Evolutionary conservation across 768 basidiomycete species (phyloP).

Genomic region (Lactifluus rugatus): DNA sequence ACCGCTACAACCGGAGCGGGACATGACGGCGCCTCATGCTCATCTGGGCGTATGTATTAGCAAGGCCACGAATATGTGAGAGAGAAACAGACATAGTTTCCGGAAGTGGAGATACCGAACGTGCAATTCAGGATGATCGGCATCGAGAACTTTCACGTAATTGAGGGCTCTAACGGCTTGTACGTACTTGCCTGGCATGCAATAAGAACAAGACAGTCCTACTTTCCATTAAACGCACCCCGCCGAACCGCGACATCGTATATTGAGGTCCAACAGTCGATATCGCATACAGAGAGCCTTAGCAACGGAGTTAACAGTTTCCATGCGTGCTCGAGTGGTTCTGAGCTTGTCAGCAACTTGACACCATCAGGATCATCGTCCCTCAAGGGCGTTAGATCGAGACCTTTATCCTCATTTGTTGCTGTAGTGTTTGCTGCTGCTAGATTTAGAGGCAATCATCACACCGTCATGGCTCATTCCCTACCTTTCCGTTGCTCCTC

Average conservation of each 20-base stretch:
- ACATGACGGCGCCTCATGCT: constrained; percentile 34
- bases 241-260: constrained; percentile 80
- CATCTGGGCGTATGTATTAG: constrained; percentile 29
- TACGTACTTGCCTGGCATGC: constrained; percentile 57
- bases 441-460: constrained; percentile 10
- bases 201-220: background rate
- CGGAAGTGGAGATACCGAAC: constrained; percentile 58
- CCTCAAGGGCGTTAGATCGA: constrained; percentile 43
- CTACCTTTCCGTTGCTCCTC: constrained; percentile 69
- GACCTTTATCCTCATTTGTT: constrained; percentile 58
- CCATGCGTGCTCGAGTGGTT: constrained; percentile 66
- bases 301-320: constrained; percentile 60
- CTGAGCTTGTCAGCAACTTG: constrained; percentile 50
- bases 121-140: constrained; percentile 60
- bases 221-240: constrained; percentile 40
- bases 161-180: constrained; percentile 66
- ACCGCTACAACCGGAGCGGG: constrained; percentile 41
- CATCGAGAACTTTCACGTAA: constrained; percentile 42
- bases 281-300: constrained; percentile 37
- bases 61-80: background rate
- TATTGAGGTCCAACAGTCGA: constrained; percentile 62
- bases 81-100: constrained; percentile 34
- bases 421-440: constrained; percentile 29
- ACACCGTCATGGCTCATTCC: constrained; percentile 8
- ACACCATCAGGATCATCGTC: constrained; percentile 83